A percentile compares a stretch with the other conserved stretches of the same genome.
Conservation (phyloP, 306 rosid genomes). For the Vachellia collinsii region DNA sequence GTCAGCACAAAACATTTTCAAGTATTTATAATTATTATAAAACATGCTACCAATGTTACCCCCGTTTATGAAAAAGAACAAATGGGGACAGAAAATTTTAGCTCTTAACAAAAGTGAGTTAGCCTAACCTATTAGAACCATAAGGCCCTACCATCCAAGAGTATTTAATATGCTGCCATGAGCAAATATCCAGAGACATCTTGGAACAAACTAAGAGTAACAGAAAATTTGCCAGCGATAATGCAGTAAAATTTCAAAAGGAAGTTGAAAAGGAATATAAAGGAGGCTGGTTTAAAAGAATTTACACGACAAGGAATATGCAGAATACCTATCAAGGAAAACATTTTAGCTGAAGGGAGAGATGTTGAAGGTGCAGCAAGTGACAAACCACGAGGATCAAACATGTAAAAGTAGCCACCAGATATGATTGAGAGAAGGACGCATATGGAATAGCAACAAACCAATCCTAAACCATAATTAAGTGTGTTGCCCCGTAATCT, state of each 20-base stretch:
- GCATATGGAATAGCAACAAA: constrained; percentile 79
- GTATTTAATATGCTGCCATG: not conserved
- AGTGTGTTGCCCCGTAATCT: constrained; percentile 80
- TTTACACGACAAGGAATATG: constrained; percentile 8
- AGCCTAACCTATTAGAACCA: constrained; percentile 1
- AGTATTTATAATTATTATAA: not conserved
- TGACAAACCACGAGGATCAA: constrained; percentile 87
- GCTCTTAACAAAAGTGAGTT: constrained; percentile 1
- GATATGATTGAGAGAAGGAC: constrained; percentile 81
- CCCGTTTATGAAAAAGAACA: not conserved
- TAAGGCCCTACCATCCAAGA: not conserved
- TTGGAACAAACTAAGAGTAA: constrained; percentile 14
- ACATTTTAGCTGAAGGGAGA: constrained; percentile 84
- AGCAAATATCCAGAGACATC: not conserved
- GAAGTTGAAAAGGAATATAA: constrained; percentile 8
- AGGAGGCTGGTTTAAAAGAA: constrained; percentile 24
- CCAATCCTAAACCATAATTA: constrained; percentile 88
- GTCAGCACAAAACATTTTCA: not conserved
- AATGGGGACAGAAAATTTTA: not conserved
- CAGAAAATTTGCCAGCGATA: constrained; percentile 7
- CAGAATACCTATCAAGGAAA: constrained; percentile 74
- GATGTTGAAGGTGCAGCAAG: constrained; percentile 70
- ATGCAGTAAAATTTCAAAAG: constrained; percentile 24
- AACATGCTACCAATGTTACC: not conserved
- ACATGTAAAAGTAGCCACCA: constrained; percentile 87